Conservation (phyloP, 1,284 basidiomycete genomes). For the Moesziomyces aphidis region DNA sequence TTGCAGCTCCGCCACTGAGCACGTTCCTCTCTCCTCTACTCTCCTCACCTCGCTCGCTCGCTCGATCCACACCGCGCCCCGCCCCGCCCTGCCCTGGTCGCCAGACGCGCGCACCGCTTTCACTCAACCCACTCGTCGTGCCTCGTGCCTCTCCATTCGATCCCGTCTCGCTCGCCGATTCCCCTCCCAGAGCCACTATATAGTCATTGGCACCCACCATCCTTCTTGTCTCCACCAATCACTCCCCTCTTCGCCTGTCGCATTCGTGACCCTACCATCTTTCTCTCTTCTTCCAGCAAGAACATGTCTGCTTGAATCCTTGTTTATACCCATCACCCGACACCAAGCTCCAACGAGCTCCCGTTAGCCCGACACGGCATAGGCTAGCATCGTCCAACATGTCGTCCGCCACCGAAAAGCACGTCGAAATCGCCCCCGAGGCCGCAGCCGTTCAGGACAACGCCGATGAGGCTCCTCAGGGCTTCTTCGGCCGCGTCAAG, state of each 20-base stretch:
- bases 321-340: not conserved
- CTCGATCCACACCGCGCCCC: not conserved
- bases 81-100: no score
- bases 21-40: constrained; percentile 1
- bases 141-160: no score
- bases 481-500: constrained; percentile 41
- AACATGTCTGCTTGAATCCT: constrained; percentile 22
- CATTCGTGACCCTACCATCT: not conserved
- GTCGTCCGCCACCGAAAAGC: constrained; percentile 13
- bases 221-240: not conserved
- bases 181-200: not conserved
- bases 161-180: no score
- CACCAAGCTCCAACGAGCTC: constrained; percentile 11
- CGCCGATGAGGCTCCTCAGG: constrained; percentile 4
- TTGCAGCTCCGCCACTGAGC: not conserved
- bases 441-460: constrained; percentile 1
- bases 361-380: not conserved
- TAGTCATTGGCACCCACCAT: not conserved
- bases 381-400: constrained; percentile 4
- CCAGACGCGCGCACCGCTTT: not conserved
- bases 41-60: not conserved
- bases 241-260: not conserved
- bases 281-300: constrained; percentile 1
- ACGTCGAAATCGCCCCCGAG: constrained; percentile 1
- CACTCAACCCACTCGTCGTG: not conserved